Conservation (phyloP, 352 stramenopile genomes). For the Globisporangium spinosum region DNA sequence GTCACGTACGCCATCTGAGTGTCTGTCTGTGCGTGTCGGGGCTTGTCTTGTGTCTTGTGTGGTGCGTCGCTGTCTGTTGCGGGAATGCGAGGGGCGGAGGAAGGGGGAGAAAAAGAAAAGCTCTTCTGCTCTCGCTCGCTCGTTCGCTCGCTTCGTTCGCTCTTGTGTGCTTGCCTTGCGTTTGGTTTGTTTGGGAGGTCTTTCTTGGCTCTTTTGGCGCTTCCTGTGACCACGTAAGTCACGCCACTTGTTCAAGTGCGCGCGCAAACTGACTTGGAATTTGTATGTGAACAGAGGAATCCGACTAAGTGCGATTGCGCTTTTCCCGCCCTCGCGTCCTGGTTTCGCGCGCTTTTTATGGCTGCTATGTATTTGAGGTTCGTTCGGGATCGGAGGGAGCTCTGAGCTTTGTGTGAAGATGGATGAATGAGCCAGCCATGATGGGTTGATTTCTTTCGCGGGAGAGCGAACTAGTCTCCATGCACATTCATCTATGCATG, state of each 20-base stretch:
- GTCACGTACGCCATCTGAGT: slow-evolving; percentile 81
- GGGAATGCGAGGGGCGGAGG: neutral
- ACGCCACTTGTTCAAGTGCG: neutral
- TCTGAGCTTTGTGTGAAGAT: neutral
- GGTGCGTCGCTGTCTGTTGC: neutral
- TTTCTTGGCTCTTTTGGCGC: neutral
- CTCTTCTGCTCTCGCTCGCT: neutral
- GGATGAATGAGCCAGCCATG: neutral
- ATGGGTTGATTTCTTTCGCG: neutral
- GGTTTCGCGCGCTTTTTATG: slow-evolving; percentile 13
- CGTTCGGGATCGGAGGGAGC: neutral
- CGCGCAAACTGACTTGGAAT: slow-evolving; percentile 6
- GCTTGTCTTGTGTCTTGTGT: neutral
- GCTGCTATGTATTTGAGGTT: neutral
- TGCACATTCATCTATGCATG: neutral
- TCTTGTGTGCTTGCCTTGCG: neutral
- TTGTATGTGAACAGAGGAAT: neutral
- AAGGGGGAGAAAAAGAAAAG: slow-evolving; percentile 4
- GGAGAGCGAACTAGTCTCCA: neutral
- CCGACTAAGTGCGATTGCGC: slow-evolving; percentile 6
- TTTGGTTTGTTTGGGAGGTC: slow-evolving; percentile 1
- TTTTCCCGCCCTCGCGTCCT: slow-evolving; percentile 4
- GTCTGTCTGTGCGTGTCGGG: neutral
- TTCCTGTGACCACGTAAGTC: neutral
- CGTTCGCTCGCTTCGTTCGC: neutral